These are phyloP conservation scores for Phytophthora parvispora DNA, from an alignment of 352 stramenopile genomes.

Conservation along the genomic window DNA sequence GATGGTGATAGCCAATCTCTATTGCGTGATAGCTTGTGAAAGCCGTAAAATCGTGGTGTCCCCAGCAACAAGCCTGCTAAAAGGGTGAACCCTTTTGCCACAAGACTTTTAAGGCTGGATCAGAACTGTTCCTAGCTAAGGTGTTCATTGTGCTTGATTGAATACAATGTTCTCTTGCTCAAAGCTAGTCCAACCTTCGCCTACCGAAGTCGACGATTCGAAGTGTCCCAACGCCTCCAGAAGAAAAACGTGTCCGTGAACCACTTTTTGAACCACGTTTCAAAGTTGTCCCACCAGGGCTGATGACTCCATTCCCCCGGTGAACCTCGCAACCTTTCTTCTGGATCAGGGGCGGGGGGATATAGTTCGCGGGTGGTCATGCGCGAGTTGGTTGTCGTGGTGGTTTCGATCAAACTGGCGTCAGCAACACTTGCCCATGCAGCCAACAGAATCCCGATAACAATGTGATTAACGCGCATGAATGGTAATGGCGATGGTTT, in stretches of 20 bases:
- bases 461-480: neutral
- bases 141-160: too few relatives aligned
- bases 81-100: too few relatives aligned
- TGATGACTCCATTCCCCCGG: neutral
- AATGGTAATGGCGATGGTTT: neutral
- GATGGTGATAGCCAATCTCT: too few relatives aligned
- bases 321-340: neutral
- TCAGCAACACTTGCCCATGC: neutral
- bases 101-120: too few relatives aligned
- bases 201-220: neutral
- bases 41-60: too few relatives aligned
- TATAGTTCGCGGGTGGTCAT: neutral
- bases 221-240: neutral
- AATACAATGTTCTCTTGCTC: too few relatives aligned
- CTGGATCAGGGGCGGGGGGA: neutral
- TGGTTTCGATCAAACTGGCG: neutral
- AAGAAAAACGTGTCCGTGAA: neutral
- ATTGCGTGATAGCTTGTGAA: too few relatives aligned
- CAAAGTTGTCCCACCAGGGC: neutral
- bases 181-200: too few relatives aligned
- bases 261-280: neutral
- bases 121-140: too few relatives aligned
- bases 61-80: too few relatives aligned
- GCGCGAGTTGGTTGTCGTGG: neutral
- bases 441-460: neutral